Evolutionary conservation across 108 stramenopile genomes (phyloP).

Genomic region (Craspedostauros australis): DNA sequence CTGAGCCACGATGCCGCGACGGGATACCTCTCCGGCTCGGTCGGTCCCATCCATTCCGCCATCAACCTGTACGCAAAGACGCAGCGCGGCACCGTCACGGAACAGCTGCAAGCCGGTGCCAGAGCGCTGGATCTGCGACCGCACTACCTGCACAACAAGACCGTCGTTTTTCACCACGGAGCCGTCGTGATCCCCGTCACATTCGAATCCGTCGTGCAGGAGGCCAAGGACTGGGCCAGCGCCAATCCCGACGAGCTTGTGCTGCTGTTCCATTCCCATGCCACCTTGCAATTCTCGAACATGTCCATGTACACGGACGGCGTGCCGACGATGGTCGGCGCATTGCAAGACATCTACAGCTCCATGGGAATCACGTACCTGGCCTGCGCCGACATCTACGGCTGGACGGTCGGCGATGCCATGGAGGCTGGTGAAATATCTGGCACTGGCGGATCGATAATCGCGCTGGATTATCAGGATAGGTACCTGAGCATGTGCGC

Average conservation of each 20-base stretch:
- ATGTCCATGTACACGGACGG: no score
- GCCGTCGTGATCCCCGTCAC: conserved; percentile 43
- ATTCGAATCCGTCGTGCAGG: conserved; percentile 30
- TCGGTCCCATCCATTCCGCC: conserved; percentile 7
- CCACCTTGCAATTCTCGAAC: no score
- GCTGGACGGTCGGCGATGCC: conserved; percentile 45
- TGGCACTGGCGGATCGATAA: conserved; percentile 41
- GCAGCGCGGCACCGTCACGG: conserved; percentile 52
- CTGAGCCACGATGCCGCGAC: conserved; percentile 76
- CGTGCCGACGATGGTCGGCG: conserved; percentile 7
- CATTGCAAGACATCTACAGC: conserved; percentile 46
- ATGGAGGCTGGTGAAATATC: conserved; percentile 42
- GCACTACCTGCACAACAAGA: conserved; percentile 50
- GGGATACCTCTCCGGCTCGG: conserved; percentile 38
- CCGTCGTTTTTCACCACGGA: conserved; percentile 64
- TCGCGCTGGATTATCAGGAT: conserved; percentile 67
- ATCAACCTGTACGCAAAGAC: conserved; percentile 57
- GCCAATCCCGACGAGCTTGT: conserved; percentile 69
- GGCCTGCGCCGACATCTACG: conserved; percentile 41
- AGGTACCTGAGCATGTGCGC: conserved; percentile 57
- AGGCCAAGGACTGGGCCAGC: conserved; percentile 48
- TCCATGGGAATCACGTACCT: conserved; percentile 41
- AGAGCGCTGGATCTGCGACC: conserved; percentile 70
- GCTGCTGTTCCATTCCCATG: conserved; percentile 49
- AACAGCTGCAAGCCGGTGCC: conserved; percentile 64